Percentiles rank a stretch among this genome's conserved stretches.
These are phyloP conservation scores for Coffea humblotiana DNA, from an alignment of 305 asterid genomes.

Conservation along the genomic window DNA sequence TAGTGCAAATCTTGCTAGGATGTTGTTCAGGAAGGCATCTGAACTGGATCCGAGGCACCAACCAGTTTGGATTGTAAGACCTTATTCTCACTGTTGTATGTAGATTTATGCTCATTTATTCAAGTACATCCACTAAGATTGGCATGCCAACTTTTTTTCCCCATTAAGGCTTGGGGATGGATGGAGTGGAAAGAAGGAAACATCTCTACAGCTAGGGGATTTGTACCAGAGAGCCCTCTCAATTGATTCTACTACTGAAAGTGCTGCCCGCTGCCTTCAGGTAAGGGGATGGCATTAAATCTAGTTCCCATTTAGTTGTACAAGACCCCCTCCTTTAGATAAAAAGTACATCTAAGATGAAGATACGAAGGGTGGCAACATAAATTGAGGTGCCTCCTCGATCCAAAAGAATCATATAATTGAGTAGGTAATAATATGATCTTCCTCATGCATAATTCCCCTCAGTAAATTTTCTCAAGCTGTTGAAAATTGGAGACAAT, in stretches of 20 bases:
- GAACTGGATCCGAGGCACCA: slow-evolving; percentile 86
- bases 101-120: neutral
- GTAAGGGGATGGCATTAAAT: slow-evolving; percentile 25
- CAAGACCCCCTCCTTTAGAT: neutral
- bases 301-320: neutral
- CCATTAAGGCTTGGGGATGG: slow-evolving; percentile 98
- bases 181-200: slow-evolving; percentile 99
- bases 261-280: slow-evolving; percentile 98
- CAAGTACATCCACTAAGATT: neutral
- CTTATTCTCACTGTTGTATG: neutral
- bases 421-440: neutral
- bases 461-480: neutral
- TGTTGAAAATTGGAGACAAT: neutral
- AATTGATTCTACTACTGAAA: slow-evolving; percentile 63
- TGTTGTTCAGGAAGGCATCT: slow-evolving; percentile 73
- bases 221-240: slow-evolving; percentile 80
- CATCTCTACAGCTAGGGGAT: slow-evolving; percentile 77
- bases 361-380: neutral
- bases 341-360: neutral
- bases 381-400: neutral
- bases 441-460: neutral
- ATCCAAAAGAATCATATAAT: neutral
- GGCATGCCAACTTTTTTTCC: slow-evolving; percentile 8
- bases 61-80: slow-evolving; percentile 93
- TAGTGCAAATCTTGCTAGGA: slow-evolving; percentile 77